phyloP scores from a whole-genome alignment of 2,329 filamentous ascomycete genomes.

The Hypoxylon sp. region DNA sequence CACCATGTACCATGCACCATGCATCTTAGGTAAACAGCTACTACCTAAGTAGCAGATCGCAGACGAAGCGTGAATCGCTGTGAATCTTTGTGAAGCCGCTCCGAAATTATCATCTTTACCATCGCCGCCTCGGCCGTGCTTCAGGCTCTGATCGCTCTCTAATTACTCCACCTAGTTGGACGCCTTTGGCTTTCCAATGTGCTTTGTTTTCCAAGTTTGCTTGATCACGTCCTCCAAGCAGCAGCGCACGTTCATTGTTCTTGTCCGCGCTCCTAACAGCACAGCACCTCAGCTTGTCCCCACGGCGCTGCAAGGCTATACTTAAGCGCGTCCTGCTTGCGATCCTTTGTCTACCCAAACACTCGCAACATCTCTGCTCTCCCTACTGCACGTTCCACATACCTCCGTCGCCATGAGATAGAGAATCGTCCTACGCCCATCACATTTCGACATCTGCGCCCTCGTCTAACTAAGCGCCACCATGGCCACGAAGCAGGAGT shows the following conservation, averaged over 20 bases:
- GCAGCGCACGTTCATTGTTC: constrained; percentile 10
- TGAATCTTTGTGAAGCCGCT: background rate
- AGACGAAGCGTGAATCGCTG: background rate
- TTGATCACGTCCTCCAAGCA: background rate
- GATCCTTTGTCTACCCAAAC: constrained; percentile 14
- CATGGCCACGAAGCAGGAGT: constrained; percentile 41
- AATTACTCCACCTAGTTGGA: background rate
- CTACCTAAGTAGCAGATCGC: background rate
- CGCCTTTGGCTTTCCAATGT: constrained; percentile 1
- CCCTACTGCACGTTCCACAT: background rate
- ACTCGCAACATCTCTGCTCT: background rate
- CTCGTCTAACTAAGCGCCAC: constrained; percentile 12
- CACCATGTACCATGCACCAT: too few species aligned
- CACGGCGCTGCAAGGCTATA: constrained; percentile 19
- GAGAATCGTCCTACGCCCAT: constrained; percentile 1
- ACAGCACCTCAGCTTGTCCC: constrained; percentile 9
- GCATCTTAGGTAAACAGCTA: too few species aligned
- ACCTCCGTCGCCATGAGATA: constrained; percentile 36
- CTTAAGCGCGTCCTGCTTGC: constrained; percentile 22
- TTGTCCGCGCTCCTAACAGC: background rate
- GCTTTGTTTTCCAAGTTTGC: background rate
- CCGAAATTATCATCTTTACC: constrained; percentile 6
- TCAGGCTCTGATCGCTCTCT: background rate
- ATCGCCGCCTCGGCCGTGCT: constrained; percentile 22
- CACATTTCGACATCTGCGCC: constrained; percentile 7